These are phyloP conservation scores for Rhizophagus clarus DNA, from an alignment of 192 early-diverging fungal genomes.

Conservation along the genomic window DNA sequence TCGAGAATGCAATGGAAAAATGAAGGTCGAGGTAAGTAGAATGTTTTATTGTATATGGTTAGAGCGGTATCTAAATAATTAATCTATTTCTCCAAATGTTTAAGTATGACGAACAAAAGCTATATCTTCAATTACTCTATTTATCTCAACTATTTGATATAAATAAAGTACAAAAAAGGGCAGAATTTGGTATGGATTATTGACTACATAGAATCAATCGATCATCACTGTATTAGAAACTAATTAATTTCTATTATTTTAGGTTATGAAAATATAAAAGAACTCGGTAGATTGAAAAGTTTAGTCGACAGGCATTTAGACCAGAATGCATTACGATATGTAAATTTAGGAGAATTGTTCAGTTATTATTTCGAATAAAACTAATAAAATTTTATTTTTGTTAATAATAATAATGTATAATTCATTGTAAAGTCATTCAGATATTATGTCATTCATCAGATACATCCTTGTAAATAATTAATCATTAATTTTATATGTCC, in stretches of 20 bases:
- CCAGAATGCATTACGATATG: neutral
- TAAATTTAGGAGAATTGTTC: neutral
- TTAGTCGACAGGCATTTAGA: neutral
- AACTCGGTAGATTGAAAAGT: neutral
- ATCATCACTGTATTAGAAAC: too few relatives aligned
- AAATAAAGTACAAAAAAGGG: neutral
- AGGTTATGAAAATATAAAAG: neutral
- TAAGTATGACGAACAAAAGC: neutral
- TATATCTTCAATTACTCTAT: neutral
- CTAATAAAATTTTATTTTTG: too few relatives aligned
- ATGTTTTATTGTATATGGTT: too few relatives aligned
- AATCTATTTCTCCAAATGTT: neutral
- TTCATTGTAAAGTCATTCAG: too few relatives aligned
- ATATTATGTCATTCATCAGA: too few relatives aligned
- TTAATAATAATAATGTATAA: too few relatives aligned
- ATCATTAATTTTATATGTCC: too few relatives aligned
- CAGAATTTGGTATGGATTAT: neutral
- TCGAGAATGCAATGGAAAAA: constrained; percentile 66
- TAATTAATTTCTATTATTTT: neutral
- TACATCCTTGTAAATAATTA: too few relatives aligned
- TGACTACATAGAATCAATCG: neutral
- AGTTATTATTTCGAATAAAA: too few relatives aligned
- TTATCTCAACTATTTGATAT: neutral
- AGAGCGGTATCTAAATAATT: too few relatives aligned
- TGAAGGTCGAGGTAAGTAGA: constrained; percentile 61